Evolutionary conservation across 2,329 filamentous ascomycete species (phyloP).

Genomic region (Camptophora hylomeconis): DNA sequence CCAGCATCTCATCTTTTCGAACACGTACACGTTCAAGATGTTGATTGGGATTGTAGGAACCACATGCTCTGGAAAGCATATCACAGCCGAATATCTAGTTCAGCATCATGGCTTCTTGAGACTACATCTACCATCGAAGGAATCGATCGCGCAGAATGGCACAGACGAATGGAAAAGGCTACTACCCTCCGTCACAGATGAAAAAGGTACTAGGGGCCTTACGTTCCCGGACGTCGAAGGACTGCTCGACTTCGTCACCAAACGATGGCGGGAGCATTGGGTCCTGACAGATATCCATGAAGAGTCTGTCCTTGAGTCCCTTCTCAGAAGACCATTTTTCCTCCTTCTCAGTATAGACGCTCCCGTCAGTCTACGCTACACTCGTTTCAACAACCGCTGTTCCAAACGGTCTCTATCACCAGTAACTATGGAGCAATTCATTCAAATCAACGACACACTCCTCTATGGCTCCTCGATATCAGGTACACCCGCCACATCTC

Average conservation of each 20-base stretch:
- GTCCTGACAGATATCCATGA: slow-evolving; percentile 74
- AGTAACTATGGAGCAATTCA: slow-evolving; percentile 45
- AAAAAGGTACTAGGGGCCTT: slow-evolving; percentile 16
- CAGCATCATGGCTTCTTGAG: slow-evolving; percentile 70
- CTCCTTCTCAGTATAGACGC: slow-evolving; percentile 85
- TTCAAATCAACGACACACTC: slow-evolving; percentile 55
- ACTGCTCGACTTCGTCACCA: slow-evolving; percentile 75
- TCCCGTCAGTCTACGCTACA: slow-evolving; percentile 72
- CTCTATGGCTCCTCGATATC: slow-evolving; percentile 45
- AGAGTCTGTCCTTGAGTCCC: slow-evolving; percentile 58
- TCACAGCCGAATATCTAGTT: slow-evolving; percentile 76
- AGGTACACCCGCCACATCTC: slow-evolving; percentile 1
- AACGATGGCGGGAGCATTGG: slow-evolving; percentile 69
- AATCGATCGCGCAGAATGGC: background rate
- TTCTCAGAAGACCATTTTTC: slow-evolving; percentile 78
- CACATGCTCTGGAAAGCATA: slow-evolving; percentile 85
- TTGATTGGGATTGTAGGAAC: slow-evolving; percentile 42
- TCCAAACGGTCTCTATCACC: slow-evolving; percentile 33
- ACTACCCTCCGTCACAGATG: slow-evolving; percentile 16
- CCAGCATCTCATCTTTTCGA: too few relatives aligned
- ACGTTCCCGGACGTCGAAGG: slow-evolving; percentile 39
- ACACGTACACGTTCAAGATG: too few relatives aligned
- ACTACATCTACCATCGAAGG: slow-evolving; percentile 42
- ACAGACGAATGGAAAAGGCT: slow-evolving; percentile 7
- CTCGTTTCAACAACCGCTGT: slow-evolving; percentile 55